Conservation (phyloP, 2,329 filamentous ascomycete species). For the Venturia effusa region DNA sequence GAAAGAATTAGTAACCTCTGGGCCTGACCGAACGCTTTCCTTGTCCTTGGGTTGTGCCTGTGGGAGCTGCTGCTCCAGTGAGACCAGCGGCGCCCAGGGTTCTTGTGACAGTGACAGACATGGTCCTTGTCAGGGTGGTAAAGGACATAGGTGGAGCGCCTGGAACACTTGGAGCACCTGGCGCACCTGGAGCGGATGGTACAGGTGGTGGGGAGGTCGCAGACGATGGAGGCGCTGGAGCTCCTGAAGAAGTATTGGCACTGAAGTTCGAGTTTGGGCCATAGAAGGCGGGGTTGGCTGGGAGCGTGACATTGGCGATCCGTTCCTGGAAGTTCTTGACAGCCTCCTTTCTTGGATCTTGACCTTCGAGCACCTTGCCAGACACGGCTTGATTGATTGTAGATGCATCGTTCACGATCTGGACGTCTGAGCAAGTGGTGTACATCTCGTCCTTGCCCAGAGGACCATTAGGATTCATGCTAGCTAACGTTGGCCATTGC, state of each 20-base stretch:
- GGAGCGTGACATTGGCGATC: constrained; percentile 8
- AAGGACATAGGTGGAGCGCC: not conserved
- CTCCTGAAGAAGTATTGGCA: not conserved
- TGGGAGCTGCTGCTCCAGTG: not conserved
- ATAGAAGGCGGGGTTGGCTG: constrained; percentile 6
- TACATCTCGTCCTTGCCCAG: constrained; percentile 46
- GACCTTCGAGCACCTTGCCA: constrained; percentile 12
- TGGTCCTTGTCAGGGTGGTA: not conserved
- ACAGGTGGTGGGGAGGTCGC: not conserved
- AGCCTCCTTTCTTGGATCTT: constrained; percentile 1
- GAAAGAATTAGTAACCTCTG: not conserved
- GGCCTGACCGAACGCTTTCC: not conserved
- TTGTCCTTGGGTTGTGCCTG: not conserved
- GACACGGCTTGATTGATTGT: constrained; percentile 7
- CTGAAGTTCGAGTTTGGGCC: constrained; percentile 6
- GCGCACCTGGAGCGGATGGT: not conserved
- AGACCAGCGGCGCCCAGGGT: not conserved
- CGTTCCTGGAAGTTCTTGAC: constrained; percentile 8
- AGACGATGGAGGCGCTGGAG: not conserved
- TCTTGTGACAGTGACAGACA: not conserved
- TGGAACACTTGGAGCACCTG: not conserved
- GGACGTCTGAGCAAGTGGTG: constrained; percentile 46
- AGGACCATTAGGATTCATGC: constrained; percentile 28
- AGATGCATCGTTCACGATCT: constrained; percentile 23
- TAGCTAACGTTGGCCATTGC: constrained; percentile 55